Evolutionary conservation across 1,139 yeast species (phyloP), one percentile per base, ranked within the genome.

Genomic region (Suhomyces coccinellae): DNA sequence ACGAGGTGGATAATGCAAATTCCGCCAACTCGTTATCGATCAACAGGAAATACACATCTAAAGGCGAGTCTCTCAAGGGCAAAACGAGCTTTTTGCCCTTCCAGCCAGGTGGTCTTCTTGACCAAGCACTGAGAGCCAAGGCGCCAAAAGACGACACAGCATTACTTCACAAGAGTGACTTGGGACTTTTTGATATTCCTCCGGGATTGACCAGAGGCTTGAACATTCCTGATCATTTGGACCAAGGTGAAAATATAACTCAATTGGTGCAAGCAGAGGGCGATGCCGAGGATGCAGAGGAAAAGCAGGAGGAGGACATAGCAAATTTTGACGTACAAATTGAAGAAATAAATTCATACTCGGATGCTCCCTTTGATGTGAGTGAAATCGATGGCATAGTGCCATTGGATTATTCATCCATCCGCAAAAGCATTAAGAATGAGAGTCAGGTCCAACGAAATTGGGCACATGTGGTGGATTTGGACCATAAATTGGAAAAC

Each of bases 391-490:
- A 88, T 57, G 86, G 83, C 3, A 67, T 90, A 13, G 75, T 90
- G n/a, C 95, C 97, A 0, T 69, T 80, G 41, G 87, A 85, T 50
- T 72, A 63, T 49, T 40, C 65, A 0, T 50, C 59, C 22, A 58
- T 71, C 33, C 61, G 52, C 17, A 56, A 52, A 40, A 53, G 61
- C 16, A 62, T 65, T 40, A 61, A 63, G 3, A 58, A 64, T 24
- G 67, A 66, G 22, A 55, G 65, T 29, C 63, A 63, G 43, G 54
- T 65, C 20, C 80, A 79, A 49, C 81, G 79, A 50, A 81, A 84
- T 46, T 93, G 98, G 98, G 99, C 99, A 0, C 99, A 93, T 66
- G 82, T 88, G 40, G 97, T 93, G 15, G 97, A 93, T 58, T 71
- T 93, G 42, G 83, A 87, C 58, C 96, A 89, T 57, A 81, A 78